Base-by-base conservation (phyloP, 371 early-diverging fungal species). In the Mucor saturninus region DNA sequence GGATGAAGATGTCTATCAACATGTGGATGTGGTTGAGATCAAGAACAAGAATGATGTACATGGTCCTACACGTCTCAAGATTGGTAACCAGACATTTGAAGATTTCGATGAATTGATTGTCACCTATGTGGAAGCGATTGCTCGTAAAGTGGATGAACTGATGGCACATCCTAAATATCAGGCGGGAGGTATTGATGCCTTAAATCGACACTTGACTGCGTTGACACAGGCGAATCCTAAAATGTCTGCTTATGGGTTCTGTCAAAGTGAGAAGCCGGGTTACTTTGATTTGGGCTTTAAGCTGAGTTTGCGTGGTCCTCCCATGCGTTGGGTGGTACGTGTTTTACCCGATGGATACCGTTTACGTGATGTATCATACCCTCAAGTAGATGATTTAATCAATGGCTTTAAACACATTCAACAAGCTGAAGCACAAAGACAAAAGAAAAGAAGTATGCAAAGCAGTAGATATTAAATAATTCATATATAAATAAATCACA, bases 21-120 rank as follows among this genome's bases (percentile, higher is more conserved):
- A 98, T 72, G 80, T 98, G 40, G 93, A 94, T 64, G 89, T 97
- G n/a, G 65, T 86, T 11, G 95, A 95, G 67, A 60, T 78, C 45
- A 85, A 86, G 61, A 88, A 90, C 72, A 85, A 87, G 55, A 88
- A 87, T 58, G 92, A 91, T 54, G 61, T 48, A 13, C 64, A 51
- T 62, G 81, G 83, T 54, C 92, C 85, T 65, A 80, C 77, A 46
- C 76, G 66, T 35, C 76, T 87, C 46, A 83, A 79, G 59, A 83
- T 93, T 59, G 92, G 86, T 4, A 80, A 80, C 7, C 64, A 75
- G 37, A 74, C 74, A 21, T 98, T 89, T 74, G 82, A 86, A 21
- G 97, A 96, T 65, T 68, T 98, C 46, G 98, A 98, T 68, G 95
- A 98, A 71, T 74, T 98, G 64, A 80, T 95, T 38, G 96, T 94